A percentile compares a stretch with the other conserved stretches of the same genome.
Conservation (phyloP, 2,329 filamentous ascomycete species). For the Xylariaceae sp. region DNA sequence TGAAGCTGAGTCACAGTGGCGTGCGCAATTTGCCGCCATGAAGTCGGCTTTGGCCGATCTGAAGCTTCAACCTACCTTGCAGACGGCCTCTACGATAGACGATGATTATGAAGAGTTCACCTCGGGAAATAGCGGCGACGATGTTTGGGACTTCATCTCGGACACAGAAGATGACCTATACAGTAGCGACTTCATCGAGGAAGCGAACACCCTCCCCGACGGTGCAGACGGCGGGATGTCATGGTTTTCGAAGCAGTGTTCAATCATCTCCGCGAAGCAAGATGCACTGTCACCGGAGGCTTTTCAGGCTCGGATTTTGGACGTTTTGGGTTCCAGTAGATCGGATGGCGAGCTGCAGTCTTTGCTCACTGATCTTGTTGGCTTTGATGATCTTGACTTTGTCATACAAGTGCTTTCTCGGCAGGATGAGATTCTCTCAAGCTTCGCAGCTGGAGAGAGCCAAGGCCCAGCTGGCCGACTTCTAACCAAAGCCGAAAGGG, state of each 20-base stretch:
- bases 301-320: constrained; percentile 73
- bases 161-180: constrained; percentile 63
- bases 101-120: constrained; percentile 54
- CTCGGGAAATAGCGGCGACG: constrained; percentile 63
- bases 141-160: constrained; percentile 91
- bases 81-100: constrained; percentile 63
- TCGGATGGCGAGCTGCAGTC: constrained; percentile 88
- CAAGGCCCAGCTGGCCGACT: constrained; percentile 49
- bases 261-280: constrained; percentile 58
- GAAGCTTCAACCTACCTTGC: constrained; percentile 47
- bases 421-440: constrained; percentile 61
- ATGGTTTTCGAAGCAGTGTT: constrained; percentile 72
- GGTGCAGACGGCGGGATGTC: constrained; percentile 47
- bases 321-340: constrained; percentile 63
- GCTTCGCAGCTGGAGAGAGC: constrained; percentile 35
- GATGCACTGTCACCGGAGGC: constrained; percentile 64
- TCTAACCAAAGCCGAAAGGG: constrained; percentile 70
- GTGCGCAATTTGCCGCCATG: constrained; percentile 81
- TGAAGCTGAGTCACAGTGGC: constrained; percentile 64
- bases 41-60: constrained; percentile 75
- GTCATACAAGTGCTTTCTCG: constrained; percentile 85
- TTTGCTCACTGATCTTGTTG: constrained; percentile 80
- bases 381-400: constrained; percentile 90
- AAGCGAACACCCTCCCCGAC: constrained; percentile 31
- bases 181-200: constrained; percentile 61